Conservation (phyloP, 225 moss, liverwort and hornwort species). For the Marchantia paleacea region DNA sequence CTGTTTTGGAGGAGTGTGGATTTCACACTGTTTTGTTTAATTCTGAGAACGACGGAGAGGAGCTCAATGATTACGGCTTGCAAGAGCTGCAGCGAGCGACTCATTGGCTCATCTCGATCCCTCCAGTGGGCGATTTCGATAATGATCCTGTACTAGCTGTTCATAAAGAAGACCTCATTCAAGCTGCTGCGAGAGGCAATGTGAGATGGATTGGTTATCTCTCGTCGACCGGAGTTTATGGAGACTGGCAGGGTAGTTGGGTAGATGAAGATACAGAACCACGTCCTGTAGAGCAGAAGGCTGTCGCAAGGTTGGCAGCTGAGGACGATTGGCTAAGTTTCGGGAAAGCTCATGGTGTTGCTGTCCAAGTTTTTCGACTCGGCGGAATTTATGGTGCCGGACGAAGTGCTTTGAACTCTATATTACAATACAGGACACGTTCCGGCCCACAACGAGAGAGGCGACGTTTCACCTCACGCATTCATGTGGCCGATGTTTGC, state of each 20-base stretch:
- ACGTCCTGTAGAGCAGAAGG: conserved; percentile 48
- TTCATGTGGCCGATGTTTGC: conserved; percentile 70
- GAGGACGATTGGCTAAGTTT: conserved; percentile 72
- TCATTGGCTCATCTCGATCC: conserved; percentile 66
- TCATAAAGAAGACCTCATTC: conserved; percentile 35
- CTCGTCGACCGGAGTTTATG: conserved; percentile 87
- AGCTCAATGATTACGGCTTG: conserved; percentile 44
- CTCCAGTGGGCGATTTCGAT: conserved; percentile 54
- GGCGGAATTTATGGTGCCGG: conserved; percentile 90
- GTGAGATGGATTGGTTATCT: conserved; percentile 71
- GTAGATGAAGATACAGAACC: conserved; percentile 69
- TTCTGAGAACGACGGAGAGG: conserved; percentile 45
- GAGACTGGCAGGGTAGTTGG: conserved; percentile 84
- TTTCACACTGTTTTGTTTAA: conserved; percentile 53
- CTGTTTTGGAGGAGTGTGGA: conserved; percentile 48
- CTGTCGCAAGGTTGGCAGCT: conserved; percentile 57
- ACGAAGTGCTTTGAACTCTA: conserved; percentile 58
- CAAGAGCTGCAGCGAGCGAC: conserved; percentile 52
- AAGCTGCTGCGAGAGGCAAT: conserved; percentile 23
- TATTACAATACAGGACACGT: conserved; percentile 32
- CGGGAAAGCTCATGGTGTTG: conserved; percentile 44
- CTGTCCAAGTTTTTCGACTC: conserved; percentile 71
- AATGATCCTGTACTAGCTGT: conserved; percentile 61
- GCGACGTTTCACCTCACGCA: conserved; percentile 56
- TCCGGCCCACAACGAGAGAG: conserved; percentile 47